Conservation (phyloP, 495 filamentous ascomycete species). For the Podospora anserina region DNA sequence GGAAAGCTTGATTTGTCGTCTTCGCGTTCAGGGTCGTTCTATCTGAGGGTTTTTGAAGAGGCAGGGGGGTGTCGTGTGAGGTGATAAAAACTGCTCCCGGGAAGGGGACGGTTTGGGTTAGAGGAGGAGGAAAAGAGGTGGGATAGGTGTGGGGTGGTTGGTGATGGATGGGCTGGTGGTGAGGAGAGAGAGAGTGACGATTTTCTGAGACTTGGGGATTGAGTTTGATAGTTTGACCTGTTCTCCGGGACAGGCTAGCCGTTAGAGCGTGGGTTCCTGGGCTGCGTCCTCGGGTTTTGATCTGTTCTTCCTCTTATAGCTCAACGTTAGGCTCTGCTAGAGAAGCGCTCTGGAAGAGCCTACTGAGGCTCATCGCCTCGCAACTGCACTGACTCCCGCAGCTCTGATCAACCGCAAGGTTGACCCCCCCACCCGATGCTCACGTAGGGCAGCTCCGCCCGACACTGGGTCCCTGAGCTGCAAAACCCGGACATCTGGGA, state of each 20-base stretch:
- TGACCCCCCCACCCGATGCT: not conserved
- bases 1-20: not conserved
- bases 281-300: not conserved
- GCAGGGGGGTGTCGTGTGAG: not conserved
- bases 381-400: not conserved
- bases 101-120: not conserved
- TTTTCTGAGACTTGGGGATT: not conserved
- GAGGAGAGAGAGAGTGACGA: not conserved
- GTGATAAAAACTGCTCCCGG: not conserved
- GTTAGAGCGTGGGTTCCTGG: not conserved
- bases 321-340: not conserved
- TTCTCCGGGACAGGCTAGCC: not conserved
- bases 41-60: not conserved
- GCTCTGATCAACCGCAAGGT: not conserved
- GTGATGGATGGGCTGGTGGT: not conserved
- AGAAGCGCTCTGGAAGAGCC: not conserved
- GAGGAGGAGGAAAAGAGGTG: too few relatives aligned
- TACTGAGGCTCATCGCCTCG: not conserved
- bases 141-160: not conserved
- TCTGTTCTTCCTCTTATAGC: not conserved
- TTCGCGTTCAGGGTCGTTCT: not conserved
- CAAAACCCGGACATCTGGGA: not conserved
- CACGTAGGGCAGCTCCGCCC: not conserved
- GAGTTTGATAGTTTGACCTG: not conserved
- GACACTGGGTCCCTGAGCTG: not conserved